Base-by-base conservation (phyloP, 495 filamentous ascomycete genomes). In the Darksidea phi region DNA sequence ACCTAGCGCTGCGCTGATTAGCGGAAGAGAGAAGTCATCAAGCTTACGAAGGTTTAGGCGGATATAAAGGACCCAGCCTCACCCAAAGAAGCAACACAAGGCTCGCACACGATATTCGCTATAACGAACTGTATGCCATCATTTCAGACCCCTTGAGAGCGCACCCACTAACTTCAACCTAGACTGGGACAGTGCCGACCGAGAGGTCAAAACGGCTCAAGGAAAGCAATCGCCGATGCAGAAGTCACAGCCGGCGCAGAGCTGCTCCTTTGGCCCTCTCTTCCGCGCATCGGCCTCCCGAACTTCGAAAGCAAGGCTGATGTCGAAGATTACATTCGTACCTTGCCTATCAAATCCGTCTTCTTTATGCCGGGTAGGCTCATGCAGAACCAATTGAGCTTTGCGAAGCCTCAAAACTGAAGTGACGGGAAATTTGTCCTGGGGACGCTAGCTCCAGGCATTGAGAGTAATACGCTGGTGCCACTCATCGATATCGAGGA, bases 401-500 rank as follows among this genome's bases (percentile, higher is more conserved):
- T 43, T 36, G 41, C 18, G 37, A 47, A 24, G 23, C 52, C 52
- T 10, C 17, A 38, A n/a, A 13, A 43, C 6, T 5, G 12, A n/a
- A 8, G n/a, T 1, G 55, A 48, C 25, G 55, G 25, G 20, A 58
- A 10, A 8, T 26, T 34, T 21, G 34, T 20, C 7, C 17, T 58
- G 24, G 15, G 21, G 26, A 32, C 7, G 23, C 13, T 41, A 4
- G 11, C 13, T n/a, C 28, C 20, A 28, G 18, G 20, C 50, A 5
- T 10, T 26, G 23, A 21, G 49, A 17, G 6, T 15, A 21, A 7
- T 15, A 56, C 57, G 17, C 20, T 15, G 7, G 32, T 60, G 2
- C 47, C 57, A 17, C 57, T 60, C 11, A 37, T 60, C 11, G 57
- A 60, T 42, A 53, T 52, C 48, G 32, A 47, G n/a, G 57, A 60